A percentile compares a stretch with the other conserved stretches of the same genome.
Conservation (phyloP, 495 filamentous ascomycete species). For the Pseudomonodictys pantanalensis region DNA sequence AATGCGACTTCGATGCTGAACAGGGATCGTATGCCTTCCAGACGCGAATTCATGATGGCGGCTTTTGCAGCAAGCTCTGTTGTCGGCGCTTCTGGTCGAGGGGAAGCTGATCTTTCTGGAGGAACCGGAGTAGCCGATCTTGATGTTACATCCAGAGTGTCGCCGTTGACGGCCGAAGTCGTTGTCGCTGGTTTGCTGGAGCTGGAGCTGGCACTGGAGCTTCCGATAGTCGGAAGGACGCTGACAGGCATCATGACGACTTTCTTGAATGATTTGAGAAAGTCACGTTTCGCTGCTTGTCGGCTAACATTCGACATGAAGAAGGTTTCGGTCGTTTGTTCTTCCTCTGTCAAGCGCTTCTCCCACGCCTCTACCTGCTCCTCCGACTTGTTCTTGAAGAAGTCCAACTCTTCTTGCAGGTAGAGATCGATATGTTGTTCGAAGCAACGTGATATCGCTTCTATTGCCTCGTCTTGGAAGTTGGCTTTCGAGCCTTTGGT, state of each 20-base stretch:
- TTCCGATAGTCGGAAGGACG: slow-evolving; percentile 57
- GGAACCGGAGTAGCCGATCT: slow-evolving; percentile 39
- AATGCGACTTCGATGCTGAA: slow-evolving; percentile 97
- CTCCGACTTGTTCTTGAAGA: slow-evolving; percentile 73
- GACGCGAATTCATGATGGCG: slow-evolving; percentile 87
- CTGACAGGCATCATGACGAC: slow-evolving; percentile 98
- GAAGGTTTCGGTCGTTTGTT: slow-evolving; percentile 85
- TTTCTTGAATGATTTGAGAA: slow-evolving; percentile 94
- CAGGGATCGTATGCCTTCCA: slow-evolving; percentile 89
- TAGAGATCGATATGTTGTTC: slow-evolving; percentile 93
- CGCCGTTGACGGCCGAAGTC: slow-evolving; percentile 20
- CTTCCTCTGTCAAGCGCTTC: slow-evolving; percentile 83
- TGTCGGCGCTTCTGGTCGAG: slow-evolving; percentile 65
- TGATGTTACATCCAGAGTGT: slow-evolving; percentile 28
- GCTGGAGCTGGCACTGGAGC: slow-evolving; percentile 51
- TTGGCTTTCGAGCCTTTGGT: slow-evolving; percentile 57
- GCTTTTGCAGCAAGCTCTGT: slow-evolving; percentile 94
- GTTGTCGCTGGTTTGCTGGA: slow-evolving; percentile 48
- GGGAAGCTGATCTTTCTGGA: slow-evolving; percentile 40
- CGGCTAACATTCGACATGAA: slow-evolving; percentile 93
- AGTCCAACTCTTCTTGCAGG: slow-evolving; percentile 85
- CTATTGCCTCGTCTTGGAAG: slow-evolving; percentile 55
- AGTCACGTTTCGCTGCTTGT: slow-evolving; percentile 94
- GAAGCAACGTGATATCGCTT: slow-evolving; percentile 67
- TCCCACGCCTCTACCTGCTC: slow-evolving; percentile 81